Base-by-base conservation (phyloP, 768 basidiomycete genomes). In the Favolaschia claudopus region DNA sequence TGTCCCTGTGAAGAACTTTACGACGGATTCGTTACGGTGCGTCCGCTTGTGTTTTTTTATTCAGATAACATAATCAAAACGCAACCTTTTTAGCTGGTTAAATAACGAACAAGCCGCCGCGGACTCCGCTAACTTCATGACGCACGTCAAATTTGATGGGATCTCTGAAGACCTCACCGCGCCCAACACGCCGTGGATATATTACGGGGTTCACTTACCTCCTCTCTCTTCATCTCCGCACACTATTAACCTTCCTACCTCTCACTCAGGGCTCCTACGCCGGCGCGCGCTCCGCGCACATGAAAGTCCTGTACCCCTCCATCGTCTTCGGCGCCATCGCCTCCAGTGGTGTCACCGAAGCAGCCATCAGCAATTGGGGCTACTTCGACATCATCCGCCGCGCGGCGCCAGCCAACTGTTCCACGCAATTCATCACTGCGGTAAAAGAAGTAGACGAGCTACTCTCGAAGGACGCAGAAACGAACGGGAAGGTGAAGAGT, bases 251-350 rank as follows among this genome's bases (percentile, higher is more conserved):
- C 37, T 52, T 53, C 12, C 51, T 62, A 34, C 55, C 39, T 20
- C 19, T 40, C 19, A 61, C 36, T 5, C 64, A 90, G 89, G 90
- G 91, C 17, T 94, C 92, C 3, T 96, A 96, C 66, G 94, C 94
- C 12, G 95, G 95, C 57, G 95, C 95, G 9, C 88, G 95, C n/a
- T 89, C 94, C 1, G 95, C 95, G 0, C 92, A 96, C 67, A 94
- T 96, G 89, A 86, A 85, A 54, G 76, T 92, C 34, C 80, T 95
- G 22, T 95, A 93, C 69, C 94, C 95, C 0, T 86, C 94, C 31
- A 77, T 95, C 17, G 89, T 93, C 7, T 94, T 82, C 71, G 95
- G 94, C 19, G 87, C 92, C 2, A 95, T 96, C 55, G 92, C 94
- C 4, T 92, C 89, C 14, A 93, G 91, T 56, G 94, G 91, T 86